A percentile compares a stretch with the other conserved stretches of the same genome.
Evolutionary conservation across 768 basidiomycete species (phyloP).

Genomic region (Saitozyma sp.): DNA sequence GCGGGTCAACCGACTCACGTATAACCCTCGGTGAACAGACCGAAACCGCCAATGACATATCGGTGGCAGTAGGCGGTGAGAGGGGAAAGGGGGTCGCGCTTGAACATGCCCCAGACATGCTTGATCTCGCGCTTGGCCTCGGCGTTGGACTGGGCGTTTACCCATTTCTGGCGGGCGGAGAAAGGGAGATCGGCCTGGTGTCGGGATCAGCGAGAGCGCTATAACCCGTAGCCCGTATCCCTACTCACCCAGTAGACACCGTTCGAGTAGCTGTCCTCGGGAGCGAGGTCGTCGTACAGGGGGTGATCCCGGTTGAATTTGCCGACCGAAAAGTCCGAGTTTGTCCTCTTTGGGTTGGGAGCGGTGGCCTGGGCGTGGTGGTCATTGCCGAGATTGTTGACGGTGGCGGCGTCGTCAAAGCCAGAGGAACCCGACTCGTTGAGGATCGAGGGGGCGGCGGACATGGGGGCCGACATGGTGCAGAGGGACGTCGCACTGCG

Average conservation of each 20-base stretch:
- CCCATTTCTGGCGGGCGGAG: slow-evolving; percentile 40
- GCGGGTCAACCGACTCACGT: slow-evolving; percentile 17
- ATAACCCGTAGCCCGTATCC: no score
- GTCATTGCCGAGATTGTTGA: no score
- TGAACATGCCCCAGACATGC: slow-evolving; percentile 51
- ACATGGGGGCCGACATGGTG: no score
- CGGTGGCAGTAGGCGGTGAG: slow-evolving; percentile 47
- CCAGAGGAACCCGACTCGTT: no score
- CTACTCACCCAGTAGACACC: slow-evolving; percentile 40
- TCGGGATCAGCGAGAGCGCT: no score
- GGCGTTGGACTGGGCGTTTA: slow-evolving; percentile 43
- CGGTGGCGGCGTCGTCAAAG: no score
- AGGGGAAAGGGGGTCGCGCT: slow-evolving; percentile 49
- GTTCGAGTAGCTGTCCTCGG: slow-evolving; percentile 32
- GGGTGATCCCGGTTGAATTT: slow-evolving; percentile 26
- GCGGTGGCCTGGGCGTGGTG: no score
- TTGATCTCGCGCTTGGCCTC: slow-evolving; percentile 50
- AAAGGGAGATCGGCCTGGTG: slow-evolving; percentile 51
- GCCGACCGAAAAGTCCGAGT: background rate
- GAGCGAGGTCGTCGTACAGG: slow-evolving; percentile 36
- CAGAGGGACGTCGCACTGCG: no score
- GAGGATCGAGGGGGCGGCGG: no score
- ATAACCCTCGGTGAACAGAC: slow-evolving; percentile 51
- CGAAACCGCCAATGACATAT: slow-evolving; percentile 54
- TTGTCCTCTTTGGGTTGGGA: no score